Conservation (phyloP, 495 filamentous ascomycete species). For the Xylaria scruposa region DNA sequence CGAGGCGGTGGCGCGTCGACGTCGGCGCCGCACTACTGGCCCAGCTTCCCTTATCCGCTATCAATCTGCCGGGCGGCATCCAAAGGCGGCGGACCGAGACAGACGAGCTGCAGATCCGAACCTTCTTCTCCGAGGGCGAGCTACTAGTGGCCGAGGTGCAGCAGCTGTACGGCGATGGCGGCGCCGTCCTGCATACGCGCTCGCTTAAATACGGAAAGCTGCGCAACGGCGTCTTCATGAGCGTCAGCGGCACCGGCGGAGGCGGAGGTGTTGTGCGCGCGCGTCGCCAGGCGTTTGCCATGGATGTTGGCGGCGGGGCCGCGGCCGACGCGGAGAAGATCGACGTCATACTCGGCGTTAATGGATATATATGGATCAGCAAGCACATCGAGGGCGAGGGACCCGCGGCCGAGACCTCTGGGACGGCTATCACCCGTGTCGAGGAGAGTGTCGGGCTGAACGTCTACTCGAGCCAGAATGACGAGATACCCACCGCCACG, state of each 20-base stretch:
- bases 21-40: conserved; percentile 84
- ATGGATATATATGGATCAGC: conserved; percentile 93
- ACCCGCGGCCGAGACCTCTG: conserved; percentile 45
- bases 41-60: conserved; percentile 79
- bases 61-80: conserved; percentile 95
- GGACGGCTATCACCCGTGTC: conserved; percentile 71
- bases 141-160: conserved; percentile 92
- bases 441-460: conserved; percentile 74
- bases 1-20: conserved; percentile 91
- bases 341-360: conserved; percentile 89
- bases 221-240: conserved; percentile 86
- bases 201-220: conserved; percentile 93
- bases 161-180: conserved; percentile 78
- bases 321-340: conserved; percentile 74
- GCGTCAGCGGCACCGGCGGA: conserved; percentile 79
- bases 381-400: conserved; percentile 68
- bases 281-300: conserved; percentile 84
- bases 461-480: conserved; percentile 92
- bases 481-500: conserved; percentile 74
- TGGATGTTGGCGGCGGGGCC: conserved; percentile 66
- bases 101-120: conserved; percentile 93
- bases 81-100: conserved; percentile 87
- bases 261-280: conserved; percentile 81
- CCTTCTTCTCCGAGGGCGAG: conserved; percentile 91
- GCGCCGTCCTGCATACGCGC: conserved; percentile 85